Conservation (phyloP, 805 yeast genomes). For the Gaillardinia entomophila region DNA sequence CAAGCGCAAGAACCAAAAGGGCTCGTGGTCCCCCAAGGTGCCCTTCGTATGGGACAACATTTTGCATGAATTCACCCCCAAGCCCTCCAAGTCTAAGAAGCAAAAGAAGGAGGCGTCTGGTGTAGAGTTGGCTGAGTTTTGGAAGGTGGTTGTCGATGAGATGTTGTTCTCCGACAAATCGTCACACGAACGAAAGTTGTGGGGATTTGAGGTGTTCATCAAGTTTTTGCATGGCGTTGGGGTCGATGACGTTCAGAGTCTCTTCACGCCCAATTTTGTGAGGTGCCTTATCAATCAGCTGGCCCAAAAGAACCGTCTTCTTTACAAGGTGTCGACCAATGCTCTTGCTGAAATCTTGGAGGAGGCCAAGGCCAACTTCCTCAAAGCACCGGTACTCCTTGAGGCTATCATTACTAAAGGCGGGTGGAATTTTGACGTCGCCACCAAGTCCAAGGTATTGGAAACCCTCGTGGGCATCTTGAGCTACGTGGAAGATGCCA, state of each 20-base stretch:
- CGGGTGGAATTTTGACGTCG: constrained; percentile 64
- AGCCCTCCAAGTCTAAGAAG: constrained; percentile 12
- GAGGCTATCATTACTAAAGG: constrained; percentile 35
- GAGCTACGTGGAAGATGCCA: constrained; percentile 6
- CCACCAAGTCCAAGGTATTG: constrained; percentile 68
- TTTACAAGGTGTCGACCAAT: constrained; percentile 61
- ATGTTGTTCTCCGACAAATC: constrained; percentile 69
- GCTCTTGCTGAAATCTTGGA: constrained; percentile 41
- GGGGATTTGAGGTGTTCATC: constrained; percentile 75
- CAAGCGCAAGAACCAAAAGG: constrained; percentile 44
- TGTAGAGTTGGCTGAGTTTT: constrained; percentile 51
- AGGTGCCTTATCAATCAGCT: constrained; percentile 74
- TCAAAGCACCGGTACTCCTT: constrained; percentile 30
- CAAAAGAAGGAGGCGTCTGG: constrained; percentile 7
- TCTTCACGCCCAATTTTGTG: constrained; percentile 62
- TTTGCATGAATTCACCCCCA: constrained; percentile 36
- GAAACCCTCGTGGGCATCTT: constrained; percentile 29
- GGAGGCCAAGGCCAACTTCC: constrained; percentile 29
- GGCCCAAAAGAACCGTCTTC: constrained; percentile 55
- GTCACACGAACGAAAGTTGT: constrained; percentile 78
- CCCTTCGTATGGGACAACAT: constrained; percentile 74
- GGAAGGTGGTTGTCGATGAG: constrained; percentile 78
- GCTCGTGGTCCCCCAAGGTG: constrained; percentile 68
- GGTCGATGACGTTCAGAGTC: constrained; percentile 11
- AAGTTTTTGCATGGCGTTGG: constrained; percentile 30